Percentiles rank a stretch among this genome's conserved stretches.
Evolutionary conservation across 73 alveolate genomes (phyloP).

Genomic region (Tetrahymena elliotti): DNA sequence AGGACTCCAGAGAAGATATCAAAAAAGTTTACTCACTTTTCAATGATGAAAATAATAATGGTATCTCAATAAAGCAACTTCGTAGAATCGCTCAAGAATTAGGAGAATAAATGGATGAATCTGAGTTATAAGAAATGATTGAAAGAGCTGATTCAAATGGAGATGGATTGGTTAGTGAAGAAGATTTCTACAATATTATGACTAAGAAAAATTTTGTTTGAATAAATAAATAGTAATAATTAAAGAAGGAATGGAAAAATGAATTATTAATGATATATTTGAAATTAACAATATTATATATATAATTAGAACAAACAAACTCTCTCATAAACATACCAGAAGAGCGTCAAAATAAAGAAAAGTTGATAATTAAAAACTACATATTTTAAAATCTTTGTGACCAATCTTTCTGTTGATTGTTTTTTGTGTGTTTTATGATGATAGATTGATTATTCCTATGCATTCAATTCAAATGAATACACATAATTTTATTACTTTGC

Average conservation of each 20-base stretch:
- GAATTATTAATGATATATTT: too few species aligned
- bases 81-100: slow-evolving; percentile 73
- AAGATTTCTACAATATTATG: slow-evolving; percentile 81
- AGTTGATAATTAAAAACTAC: too few species aligned
- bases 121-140: slow-evolving; percentile 79
- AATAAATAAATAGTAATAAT: neutral
- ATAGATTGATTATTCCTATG: neutral
- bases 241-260: neutral
- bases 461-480: neutral
- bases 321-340: neutral
- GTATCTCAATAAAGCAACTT: slow-evolving; percentile 68
- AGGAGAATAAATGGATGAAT: slow-evolving; percentile 75
- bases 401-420: neutral
- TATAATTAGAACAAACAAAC: too few species aligned
- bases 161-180: slow-evolving; percentile 77
- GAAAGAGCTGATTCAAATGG: slow-evolving; percentile 80
- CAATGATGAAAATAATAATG: slow-evolving; percentile 70
- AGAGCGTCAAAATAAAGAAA: neutral
- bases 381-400: too few species aligned
- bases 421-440: neutral
- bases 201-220: slow-evolving; percentile 47
- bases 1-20: slow-evolving; percentile 79
- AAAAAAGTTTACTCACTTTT: slow-evolving; percentile 62
- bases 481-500: neutral
- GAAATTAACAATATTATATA: neutral